These are phyloP conservation scores for Candida nitratophila DNA, from an alignment of 805 yeast species.

Conservation along the genomic window DNA sequence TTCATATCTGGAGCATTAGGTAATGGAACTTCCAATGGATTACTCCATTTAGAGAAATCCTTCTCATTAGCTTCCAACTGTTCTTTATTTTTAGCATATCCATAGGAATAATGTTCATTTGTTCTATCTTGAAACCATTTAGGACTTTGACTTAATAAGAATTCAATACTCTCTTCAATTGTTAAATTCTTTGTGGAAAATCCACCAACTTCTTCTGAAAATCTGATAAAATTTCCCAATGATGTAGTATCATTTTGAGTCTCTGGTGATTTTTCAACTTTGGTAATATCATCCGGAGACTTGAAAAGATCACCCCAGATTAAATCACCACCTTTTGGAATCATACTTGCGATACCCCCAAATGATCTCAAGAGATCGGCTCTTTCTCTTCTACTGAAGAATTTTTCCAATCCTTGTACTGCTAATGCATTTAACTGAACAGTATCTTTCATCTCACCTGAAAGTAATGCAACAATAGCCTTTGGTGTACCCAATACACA, in stretches of 20 bases:
- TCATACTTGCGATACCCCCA: constrained; percentile 94
- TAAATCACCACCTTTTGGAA: constrained; percentile 89
- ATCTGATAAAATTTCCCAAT: constrained; percentile 70
- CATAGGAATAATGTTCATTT: constrained; percentile 68
- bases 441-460: constrained; percentile 98
- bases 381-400: constrained; percentile 84
- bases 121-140: constrained; percentile 68
- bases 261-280: not conserved
- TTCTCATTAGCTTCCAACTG: constrained; percentile 62
- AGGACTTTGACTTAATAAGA: constrained; percentile 59
- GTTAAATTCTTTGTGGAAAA: constrained; percentile 50
- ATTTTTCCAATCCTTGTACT: constrained; percentile 88
- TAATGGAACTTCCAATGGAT: constrained; percentile 85
- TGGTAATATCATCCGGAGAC: constrained; percentile 66
- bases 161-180: constrained; percentile 59
- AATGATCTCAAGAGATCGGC: constrained; percentile 77
- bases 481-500: constrained; percentile 92
- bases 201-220: constrained; percentile 38
- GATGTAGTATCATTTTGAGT: constrained; percentile 8
- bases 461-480: constrained; percentile 82
- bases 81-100: constrained; percentile 51
- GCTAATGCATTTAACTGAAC: constrained; percentile 91
- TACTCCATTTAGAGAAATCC: constrained; percentile 82
- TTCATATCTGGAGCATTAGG: constrained; percentile 94
- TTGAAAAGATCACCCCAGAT: constrained; percentile 74